A percentile compares a stretch with the other conserved stretches of the same genome.
phyloP scores from a whole-genome alignment of 78 protist genomes.

The Tieghemostelium lacteum region DNA sequence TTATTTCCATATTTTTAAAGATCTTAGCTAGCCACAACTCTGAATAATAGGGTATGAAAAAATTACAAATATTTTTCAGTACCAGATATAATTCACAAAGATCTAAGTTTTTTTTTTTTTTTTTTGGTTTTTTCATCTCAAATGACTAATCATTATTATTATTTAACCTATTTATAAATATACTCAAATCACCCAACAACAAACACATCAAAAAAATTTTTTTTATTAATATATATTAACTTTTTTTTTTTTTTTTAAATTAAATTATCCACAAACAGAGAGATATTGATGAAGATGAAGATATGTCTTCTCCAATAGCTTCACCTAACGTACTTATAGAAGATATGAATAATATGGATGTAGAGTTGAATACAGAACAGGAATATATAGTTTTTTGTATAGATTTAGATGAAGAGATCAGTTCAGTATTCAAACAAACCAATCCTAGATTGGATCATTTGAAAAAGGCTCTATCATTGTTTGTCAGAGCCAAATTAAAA shows the following conservation, averaged over 20 bases:
- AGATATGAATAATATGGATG: slow-evolving; percentile 27
- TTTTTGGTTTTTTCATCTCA: no score
- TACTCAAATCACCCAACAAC: background rate
- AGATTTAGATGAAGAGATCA: slow-evolving; percentile 71
- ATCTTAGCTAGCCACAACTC: background rate
- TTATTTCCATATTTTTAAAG: background rate
- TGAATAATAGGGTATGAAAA: no score
- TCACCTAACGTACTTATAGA: slow-evolving; percentile 6
- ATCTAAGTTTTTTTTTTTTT: no score
- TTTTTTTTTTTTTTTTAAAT: background rate
- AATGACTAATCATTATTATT: no score
- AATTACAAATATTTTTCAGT: no score
- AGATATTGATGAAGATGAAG: slow-evolving; percentile 17
- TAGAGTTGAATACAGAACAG: slow-evolving; percentile 45
- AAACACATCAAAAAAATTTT: background rate
- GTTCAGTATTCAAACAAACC: slow-evolving; percentile 32
- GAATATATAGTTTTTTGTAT: slow-evolving; percentile 70
- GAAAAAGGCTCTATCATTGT: slow-evolving; percentile 49
- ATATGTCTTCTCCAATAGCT: slow-evolving; percentile 23
- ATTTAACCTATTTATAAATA: background rate
- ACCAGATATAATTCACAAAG: no score
- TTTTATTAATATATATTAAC: background rate
- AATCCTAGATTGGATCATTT: slow-evolving; percentile 56
- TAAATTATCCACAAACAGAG: background rate
- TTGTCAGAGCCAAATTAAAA: slow-evolving; percentile 25